Evolutionary conservation across 805 yeast species (phyloP).

Genomic region (Lipomyces yamadae): DNA sequence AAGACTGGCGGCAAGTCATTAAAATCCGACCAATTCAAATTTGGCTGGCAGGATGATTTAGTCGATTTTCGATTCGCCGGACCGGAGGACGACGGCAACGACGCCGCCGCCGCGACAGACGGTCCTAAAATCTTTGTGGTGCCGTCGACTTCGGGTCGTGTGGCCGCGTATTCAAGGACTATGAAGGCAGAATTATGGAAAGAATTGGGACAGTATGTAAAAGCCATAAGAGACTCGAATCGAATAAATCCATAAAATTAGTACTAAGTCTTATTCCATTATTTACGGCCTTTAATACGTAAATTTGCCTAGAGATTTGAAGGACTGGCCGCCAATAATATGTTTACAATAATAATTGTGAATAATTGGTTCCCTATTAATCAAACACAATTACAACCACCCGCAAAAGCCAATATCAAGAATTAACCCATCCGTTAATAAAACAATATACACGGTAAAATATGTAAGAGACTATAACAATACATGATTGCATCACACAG

Average conservation of each 20-base stretch:
- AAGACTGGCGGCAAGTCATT: constrained; percentile 44
- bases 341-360: background rate
- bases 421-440: background rate
- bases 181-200: constrained; percentile 59
- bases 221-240: constrained; percentile 4
- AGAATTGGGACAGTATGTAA: constrained; percentile 43
- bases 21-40: constrained; percentile 50
- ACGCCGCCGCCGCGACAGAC: constrained; percentile 4
- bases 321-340: no score
- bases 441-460: background rate
- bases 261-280: no score
- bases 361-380: background rate
- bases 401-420: background rate
- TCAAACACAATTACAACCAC: background rate
- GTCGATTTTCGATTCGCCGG: constrained; percentile 38
- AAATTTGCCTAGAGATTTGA: no score
- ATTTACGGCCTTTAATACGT: no score
- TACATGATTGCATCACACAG: background rate
- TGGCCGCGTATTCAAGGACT: constrained; percentile 54
- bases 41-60: constrained; percentile 54
- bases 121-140: constrained; percentile 56
- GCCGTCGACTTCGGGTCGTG: constrained; percentile 77
- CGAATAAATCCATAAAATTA: background rate
- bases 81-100: no score
- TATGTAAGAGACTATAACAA: background rate